Percentiles rank a stretch among this genome's conserved stretches.
phyloP scores from a whole-genome alignment of 176 grass and related monocot genomes.

The Avena atlantica region DNA sequence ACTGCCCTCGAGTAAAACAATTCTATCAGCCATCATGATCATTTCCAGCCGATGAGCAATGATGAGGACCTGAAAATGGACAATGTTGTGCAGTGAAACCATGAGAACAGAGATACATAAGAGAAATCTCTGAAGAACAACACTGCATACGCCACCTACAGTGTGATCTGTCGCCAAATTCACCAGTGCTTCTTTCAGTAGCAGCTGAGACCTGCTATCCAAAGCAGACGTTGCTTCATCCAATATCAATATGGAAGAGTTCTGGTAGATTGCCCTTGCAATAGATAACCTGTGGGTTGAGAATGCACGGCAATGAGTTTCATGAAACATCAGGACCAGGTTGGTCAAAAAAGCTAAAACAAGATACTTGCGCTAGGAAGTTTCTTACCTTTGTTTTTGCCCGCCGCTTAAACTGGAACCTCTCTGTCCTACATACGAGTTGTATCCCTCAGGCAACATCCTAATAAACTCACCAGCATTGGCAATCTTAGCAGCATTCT shows the following conservation, averaged over 20 bases:
- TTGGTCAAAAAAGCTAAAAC: not conserved
- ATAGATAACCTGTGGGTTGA: constrained; percentile 58
- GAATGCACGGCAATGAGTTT: constrained; percentile 30
- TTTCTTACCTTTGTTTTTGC: constrained; percentile 74
- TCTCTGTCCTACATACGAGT: constrained; percentile 70
- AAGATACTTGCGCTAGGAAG: not conserved
- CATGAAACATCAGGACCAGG: constrained; percentile 7
- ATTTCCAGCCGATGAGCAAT: constrained; percentile 82
- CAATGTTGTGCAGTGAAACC: not conserved
- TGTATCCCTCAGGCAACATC: constrained; percentile 62
- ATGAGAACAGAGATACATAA: not conserved
- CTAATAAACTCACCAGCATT: constrained; percentile 82
- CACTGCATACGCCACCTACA: constrained; percentile 35
- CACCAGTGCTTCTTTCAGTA: constrained; percentile 69
- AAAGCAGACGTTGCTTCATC: constrained; percentile 90
- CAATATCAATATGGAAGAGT: constrained; percentile 73
- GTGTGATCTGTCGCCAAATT: constrained; percentile 55
- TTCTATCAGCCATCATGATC: constrained; percentile 72
- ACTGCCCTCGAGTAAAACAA: constrained; percentile 62
- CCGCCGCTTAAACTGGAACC: constrained; percentile 75
- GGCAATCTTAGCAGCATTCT: constrained; percentile 78
- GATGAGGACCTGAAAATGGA: constrained; percentile 58
- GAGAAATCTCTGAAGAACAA: not conserved
- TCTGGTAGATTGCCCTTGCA: constrained; percentile 77
- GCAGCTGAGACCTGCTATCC: constrained; percentile 70